These are phyloP conservation scores for Eucalyptus regnans DNA, from an alignment of 345 rosid genomes.

Conservation along the genomic window DNA sequence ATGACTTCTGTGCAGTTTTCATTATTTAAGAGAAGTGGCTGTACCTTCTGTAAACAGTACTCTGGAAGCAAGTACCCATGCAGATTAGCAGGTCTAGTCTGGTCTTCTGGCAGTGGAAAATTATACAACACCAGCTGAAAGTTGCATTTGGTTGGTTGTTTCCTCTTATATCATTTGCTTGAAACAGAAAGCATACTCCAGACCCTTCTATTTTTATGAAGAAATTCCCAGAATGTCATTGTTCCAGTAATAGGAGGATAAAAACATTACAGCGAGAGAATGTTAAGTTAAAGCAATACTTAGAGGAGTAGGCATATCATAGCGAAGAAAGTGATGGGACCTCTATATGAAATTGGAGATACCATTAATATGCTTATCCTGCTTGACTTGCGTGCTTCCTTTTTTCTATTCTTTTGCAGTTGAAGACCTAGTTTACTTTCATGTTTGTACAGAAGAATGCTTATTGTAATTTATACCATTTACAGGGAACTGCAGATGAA, in stretches of 20 bases:
- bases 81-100: background rate
- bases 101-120: background rate
- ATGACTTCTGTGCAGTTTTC: background rate
- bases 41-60: background rate
- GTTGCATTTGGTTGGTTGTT: background rate
- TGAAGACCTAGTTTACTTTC: background rate
- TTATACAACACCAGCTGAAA: background rate
- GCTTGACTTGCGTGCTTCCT: background rate
- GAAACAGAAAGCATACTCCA: background rate
- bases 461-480: background rate
- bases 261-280: background rate
- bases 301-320: background rate
- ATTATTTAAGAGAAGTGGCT: background rate
- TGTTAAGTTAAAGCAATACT: background rate
- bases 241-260: background rate
- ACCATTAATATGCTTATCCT: background rate
- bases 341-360: background rate
- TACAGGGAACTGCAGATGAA: constrained; percentile 93
- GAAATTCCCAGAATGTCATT: background rate
- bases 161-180: background rate
- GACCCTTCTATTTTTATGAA: background rate
- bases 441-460: background rate
- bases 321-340: background rate
- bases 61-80: background rate
- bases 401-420: background rate